Percentiles rank a stretch among this genome's conserved stretches.
These are phyloP conservation scores for Candida sanyaensis DNA, from an alignment of 1,139 yeast genomes.

Conservation along the genomic window DNA sequence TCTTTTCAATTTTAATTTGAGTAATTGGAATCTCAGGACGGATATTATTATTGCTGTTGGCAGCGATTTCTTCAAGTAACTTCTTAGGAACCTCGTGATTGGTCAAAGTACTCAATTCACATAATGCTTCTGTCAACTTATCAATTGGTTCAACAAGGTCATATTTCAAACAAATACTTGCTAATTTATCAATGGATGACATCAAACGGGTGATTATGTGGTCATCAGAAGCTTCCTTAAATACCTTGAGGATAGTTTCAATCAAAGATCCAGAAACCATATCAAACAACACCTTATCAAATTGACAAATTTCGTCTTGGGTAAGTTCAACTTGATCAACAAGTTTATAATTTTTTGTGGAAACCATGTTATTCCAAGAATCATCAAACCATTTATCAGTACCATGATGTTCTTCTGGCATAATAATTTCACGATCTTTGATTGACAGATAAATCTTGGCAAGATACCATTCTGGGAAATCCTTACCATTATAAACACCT, in stretches of 20 bases:
- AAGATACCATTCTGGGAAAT: slow-evolving; percentile 86
- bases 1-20: slow-evolving; percentile 50
- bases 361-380: slow-evolving; percentile 84
- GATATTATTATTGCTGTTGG: slow-evolving; percentile 36
- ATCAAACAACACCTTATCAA: slow-evolving; percentile 72
- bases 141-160: slow-evolving; percentile 60
- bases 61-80: slow-evolving; percentile 14
- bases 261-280: slow-evolving; percentile 62
- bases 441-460: slow-evolving; percentile 80
- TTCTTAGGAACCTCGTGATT: slow-evolving; percentile 14
- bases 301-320: slow-evolving; percentile 36
- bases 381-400: slow-evolving; percentile 89
- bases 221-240: slow-evolving; percentile 88
- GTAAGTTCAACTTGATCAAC: slow-evolving; percentile 22
- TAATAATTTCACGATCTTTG: slow-evolving; percentile 83
- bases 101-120: slow-evolving; percentile 62
- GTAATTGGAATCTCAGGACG: slow-evolving; percentile 52
- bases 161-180: slow-evolving; percentile 71
- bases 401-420: slow-evolving; percentile 97
- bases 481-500: slow-evolving; percentile 74
- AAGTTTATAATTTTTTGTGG: slow-evolving; percentile 37
- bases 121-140: slow-evolving; percentile 59
- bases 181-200: slow-evolving; percentile 83
- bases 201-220: slow-evolving; percentile 84
- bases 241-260: slow-evolving; percentile 71